These are phyloP conservation scores for Perilla frutescens DNA, from an alignment of 257 asterid genomes.

Conservation along the genomic window DNA sequence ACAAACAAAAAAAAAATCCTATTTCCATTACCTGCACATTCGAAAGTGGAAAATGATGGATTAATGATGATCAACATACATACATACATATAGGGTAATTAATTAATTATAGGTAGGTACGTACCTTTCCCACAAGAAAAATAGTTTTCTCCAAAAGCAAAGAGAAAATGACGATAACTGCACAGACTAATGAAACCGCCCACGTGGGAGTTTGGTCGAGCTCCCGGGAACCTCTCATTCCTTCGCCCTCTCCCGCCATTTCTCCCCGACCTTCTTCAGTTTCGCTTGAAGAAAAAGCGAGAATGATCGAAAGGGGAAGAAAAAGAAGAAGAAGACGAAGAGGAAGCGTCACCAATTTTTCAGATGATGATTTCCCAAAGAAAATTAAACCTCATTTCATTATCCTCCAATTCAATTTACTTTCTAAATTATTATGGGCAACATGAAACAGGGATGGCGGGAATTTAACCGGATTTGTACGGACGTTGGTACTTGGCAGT, in stretches of 20 bases:
- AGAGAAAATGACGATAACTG: conserved; percentile 63
- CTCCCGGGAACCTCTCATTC: conserved; percentile 42
- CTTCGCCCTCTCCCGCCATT: conserved; percentile 51
- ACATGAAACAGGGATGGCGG: conserved; percentile 2
- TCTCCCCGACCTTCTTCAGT: conserved; percentile 25
- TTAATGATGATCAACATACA: no score
- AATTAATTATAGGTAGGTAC: no score
- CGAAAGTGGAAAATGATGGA: no score
- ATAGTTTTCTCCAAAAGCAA: conserved; percentile 63
- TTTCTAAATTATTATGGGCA: no score
- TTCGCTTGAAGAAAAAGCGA: not conserved
- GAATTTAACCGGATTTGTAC: conserved; percentile 36
- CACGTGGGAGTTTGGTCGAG: conserved; percentile 75
- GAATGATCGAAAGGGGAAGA: conserved; percentile 4
- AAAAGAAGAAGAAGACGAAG: not conserved
- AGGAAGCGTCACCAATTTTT: not conserved
- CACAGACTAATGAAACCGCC: conserved; percentile 74
- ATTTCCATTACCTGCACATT: no score
- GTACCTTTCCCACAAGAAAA: conserved; percentile 58
- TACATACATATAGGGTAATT: no score
- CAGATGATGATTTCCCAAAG: conserved; percentile 8
- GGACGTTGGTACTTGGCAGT: no score
- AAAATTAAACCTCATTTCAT: conserved; percentile 9
- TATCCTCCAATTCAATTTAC: not conserved
- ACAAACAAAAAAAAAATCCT: not conserved